Base-by-base conservation (phyloP, 495 filamentous ascomycete genomes). In the Aspergillus panamensis region DNA sequence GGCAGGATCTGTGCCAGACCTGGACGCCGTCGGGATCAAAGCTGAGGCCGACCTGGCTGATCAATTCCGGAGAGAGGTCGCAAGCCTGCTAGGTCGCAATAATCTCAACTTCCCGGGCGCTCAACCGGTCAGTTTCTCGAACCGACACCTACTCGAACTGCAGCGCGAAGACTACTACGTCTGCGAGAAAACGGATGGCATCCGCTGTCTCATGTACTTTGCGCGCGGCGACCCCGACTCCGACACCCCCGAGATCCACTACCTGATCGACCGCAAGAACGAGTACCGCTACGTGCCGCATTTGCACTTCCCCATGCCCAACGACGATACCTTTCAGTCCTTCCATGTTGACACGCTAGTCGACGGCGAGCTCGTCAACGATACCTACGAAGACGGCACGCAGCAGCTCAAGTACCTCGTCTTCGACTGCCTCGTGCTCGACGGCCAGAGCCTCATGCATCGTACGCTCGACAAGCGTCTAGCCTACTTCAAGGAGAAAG, bases 141-240 rank as follows among this genome's bases (percentile, higher is more conserved):
- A 84, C 20, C 77, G 81, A 57, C 94, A 98, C 67, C 68, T 96
- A 5, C 70, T 82, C 2, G 92, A 92, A 73, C 78, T 98, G 9
- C 84, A 86, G 37, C 80, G 79, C 39, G 76, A 86, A 52, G 94
- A 97, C 70, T 98, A 97, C 74, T 97, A 90, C 67, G 89, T 98
- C 62, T 97, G 94, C 77, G 94, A 98, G 74, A 98, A 98, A 73
- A 96, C 93, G 0, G 94, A 98, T 67, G 94, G 94, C 35, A 91
- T 97, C 64, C 86, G 94, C 42, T 97, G 92, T 69, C 82, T 98
- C 19, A 84, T 98, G 68, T 98, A 93, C 78, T 86, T 92, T 60
- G 88, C 89, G 58, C 66, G 70, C 44, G 77, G 77, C 10, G 77
- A 77, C 32, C 66, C 73, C 21, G 77, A 80, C 20, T 74, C 71